These are phyloP conservation scores for Amphirosellinia nigrospora DNA, from an alignment of 495 filamentous ascomycete species.

Conservation along the genomic window DNA sequence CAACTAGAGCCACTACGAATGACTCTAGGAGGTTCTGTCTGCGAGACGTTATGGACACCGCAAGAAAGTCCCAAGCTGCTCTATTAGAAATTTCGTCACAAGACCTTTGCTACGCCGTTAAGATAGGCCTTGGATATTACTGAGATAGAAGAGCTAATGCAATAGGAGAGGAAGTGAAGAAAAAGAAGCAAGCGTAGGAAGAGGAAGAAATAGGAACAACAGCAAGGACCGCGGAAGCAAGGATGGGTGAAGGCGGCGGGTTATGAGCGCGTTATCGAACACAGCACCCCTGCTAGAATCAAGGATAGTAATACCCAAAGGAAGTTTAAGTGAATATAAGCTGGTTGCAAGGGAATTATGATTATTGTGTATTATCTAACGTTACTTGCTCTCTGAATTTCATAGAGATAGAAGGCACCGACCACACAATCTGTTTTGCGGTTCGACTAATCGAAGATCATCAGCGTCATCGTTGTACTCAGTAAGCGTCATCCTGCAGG, in stretches of 20 bases:
- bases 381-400: not conserved
- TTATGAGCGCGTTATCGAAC: too few relatives aligned
- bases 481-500: not conserved
- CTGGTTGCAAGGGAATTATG: too few relatives aligned
- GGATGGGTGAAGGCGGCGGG: too few relatives aligned
- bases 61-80: not conserved
- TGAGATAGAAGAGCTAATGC: too few relatives aligned
- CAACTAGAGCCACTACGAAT: not conserved
- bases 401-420: too few relatives aligned
- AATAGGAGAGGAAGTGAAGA: too few relatives aligned
- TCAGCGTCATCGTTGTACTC: not conserved
- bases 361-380: too few relatives aligned
- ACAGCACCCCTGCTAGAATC: slow-evolving; percentile 14
- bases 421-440: not conserved
- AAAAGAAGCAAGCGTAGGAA: too few relatives aligned
- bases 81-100: not conserved
- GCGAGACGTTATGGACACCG: not conserved
- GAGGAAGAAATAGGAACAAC: too few relatives aligned
- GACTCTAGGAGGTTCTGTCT: not conserved
- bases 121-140: too few relatives aligned
- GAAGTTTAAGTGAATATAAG: not conserved
- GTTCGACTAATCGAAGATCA: not conserved
- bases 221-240: too few relatives aligned
- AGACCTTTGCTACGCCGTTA: too few relatives aligned
- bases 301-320: not conserved